A percentile compares a stretch with the other conserved stretches of the same genome.
These are phyloP conservation scores for Tephrocybe sp. DNA, from an alignment of 768 basidiomycete species.

Conservation along the genomic window DNA sequence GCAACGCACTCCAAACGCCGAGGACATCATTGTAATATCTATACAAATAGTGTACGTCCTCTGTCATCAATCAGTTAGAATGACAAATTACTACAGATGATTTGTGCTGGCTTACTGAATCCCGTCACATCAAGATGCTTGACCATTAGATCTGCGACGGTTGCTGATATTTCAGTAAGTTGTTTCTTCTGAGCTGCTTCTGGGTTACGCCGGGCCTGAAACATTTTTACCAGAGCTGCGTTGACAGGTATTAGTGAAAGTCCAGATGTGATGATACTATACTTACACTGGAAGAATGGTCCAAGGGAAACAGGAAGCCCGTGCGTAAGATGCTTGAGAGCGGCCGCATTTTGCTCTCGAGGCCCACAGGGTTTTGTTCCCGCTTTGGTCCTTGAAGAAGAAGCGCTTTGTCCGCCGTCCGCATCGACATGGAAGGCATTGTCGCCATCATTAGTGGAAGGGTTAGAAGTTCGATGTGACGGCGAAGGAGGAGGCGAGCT, in stretches of 20 bases:
- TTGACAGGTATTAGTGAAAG: not conserved
- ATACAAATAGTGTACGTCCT: conserved; percentile 34
- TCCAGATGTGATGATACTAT: not conserved
- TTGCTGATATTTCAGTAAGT: conserved; percentile 64
- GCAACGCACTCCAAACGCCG: conserved; percentile 42
- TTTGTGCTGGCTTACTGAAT: conserved; percentile 44
- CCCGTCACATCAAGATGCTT: conserved; percentile 60
- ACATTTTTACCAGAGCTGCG: conserved; percentile 82
- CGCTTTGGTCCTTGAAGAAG: not conserved
- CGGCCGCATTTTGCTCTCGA: conserved; percentile 67
- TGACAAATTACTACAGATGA: not conserved
- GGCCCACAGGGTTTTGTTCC: conserved; percentile 42
- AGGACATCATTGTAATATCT: conserved; percentile 50
- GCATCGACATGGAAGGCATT: conserved; percentile 19
- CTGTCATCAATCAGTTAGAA: conserved; percentile 14
- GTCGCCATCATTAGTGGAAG: conserved; percentile 34
- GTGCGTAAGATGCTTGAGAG: conserved; percentile 77
- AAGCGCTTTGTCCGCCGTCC: not conserved
- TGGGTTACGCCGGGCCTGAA: conserved; percentile 76
- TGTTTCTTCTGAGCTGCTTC: conserved; percentile 78
- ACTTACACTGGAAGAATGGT: conserved; percentile 83
- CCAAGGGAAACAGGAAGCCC: conserved; percentile 73
- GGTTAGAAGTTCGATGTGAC: conserved; percentile 45
- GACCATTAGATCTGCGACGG: conserved; percentile 72
- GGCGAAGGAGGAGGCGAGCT: conserved; percentile 45